Percentiles rank a stretch among this genome's conserved stretches.
These are phyloP conservation scores for Aegilops tauschii DNA, from an alignment of 176 grass and related monocot genomes.

Conservation along the genomic window DNA sequence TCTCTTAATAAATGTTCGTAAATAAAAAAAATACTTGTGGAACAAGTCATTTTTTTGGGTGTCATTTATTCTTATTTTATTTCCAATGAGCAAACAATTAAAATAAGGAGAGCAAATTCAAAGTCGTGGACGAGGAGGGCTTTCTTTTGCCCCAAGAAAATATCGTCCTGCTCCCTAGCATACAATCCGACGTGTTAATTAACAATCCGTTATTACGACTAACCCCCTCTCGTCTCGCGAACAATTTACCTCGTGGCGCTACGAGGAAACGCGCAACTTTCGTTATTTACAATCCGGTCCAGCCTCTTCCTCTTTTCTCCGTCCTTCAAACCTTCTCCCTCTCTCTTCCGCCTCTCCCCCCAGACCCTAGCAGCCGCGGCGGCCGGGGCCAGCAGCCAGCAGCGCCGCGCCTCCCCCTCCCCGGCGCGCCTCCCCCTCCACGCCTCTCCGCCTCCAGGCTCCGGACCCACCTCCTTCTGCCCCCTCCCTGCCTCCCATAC, in stretches of 20 bases:
- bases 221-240: background rate
- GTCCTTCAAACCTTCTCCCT: background rate
- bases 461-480: background rate
- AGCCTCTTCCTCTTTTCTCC: background rate
- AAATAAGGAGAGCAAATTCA: background rate
- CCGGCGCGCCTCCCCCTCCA: background rate
- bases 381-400: background rate
- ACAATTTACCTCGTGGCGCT: background rate
- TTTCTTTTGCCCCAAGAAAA: background rate
- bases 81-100: background rate
- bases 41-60: background rate
- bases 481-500: background rate
- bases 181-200: background rate
- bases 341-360: background rate
- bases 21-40: no score
- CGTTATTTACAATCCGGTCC: background rate
- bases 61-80: no score
- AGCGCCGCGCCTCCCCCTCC: background rate
- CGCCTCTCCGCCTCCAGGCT: background rate
- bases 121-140: background rate
- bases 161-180: background rate
- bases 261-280: background rate
- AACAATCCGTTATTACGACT: background rate
- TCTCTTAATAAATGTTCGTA: no score
- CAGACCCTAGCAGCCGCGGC: constrained; percentile 14